phyloP scores from a whole-genome alignment of 345 rosid species.

The Lumnitzera racemosa region DNA sequence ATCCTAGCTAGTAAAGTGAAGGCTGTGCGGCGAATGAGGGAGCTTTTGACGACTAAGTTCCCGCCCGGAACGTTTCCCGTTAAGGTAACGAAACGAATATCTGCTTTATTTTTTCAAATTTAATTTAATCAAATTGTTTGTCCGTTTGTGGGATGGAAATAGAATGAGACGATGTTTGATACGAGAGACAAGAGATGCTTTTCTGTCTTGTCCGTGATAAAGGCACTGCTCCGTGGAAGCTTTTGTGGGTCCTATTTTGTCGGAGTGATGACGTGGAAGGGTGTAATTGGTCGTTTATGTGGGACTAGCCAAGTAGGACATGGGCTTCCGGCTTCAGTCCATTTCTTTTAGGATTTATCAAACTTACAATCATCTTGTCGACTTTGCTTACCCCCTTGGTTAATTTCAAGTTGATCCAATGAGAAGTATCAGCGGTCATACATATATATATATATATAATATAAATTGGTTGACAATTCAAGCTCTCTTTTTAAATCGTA shows the following conservation, averaged over 20 bases:
- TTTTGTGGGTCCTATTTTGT: conserved; percentile 22
- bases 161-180: not conserved
- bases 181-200: not conserved
- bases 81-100: conserved; percentile 45
- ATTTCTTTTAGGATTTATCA: not conserved
- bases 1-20: conserved; percentile 90
- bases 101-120: not conserved
- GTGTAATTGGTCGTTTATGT: not conserved
- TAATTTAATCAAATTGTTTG: not conserved
- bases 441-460: no score
- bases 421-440: no score
- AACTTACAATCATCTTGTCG: not conserved
- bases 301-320: conserved; percentile 1
- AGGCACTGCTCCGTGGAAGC: conserved; percentile 18
- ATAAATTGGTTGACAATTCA: no score
- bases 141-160: not conserved
- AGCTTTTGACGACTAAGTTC: conserved; percentile 86
- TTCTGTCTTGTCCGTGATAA: conserved; percentile 4
- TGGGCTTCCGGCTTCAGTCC: not conserved
- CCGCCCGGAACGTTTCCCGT: conserved; percentile 97
- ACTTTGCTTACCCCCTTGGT: no score
- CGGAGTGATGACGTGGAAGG: conserved; percentile 19
- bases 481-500: no score
- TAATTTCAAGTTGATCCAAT: no score
- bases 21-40: conserved; percentile 89